Percentiles rank a stretch among this genome's conserved stretches.
Evolutionary conservation across 2,329 filamentous ascomycete genomes (phyloP).

Genomic region (Aureobasidium sp.): DNA sequence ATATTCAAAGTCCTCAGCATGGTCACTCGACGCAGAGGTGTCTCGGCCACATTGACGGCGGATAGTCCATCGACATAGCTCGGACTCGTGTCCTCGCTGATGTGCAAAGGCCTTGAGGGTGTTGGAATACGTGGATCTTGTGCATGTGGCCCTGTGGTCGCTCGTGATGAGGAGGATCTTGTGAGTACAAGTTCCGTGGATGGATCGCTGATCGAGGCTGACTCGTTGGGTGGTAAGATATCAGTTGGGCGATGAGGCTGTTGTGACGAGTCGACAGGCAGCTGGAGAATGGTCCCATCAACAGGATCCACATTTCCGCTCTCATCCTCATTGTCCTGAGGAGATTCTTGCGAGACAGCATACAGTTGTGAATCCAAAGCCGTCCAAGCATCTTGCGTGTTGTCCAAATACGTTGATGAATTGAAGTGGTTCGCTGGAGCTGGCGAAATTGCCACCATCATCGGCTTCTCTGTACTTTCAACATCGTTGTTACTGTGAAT

Average conservation of each 20-base stretch:
- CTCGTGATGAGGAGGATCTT: background rate
- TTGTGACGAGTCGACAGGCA: background rate
- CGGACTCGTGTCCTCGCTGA: background rate
- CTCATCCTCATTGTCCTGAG: background rate
- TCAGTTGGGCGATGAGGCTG: background rate
- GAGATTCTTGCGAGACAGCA: conserved; percentile 22
- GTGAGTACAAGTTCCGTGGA: too few relatives aligned
- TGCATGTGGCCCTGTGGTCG: background rate
- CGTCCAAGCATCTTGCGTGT: conserved; percentile 37
- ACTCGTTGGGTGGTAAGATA: background rate
- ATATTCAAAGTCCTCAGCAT: background rate
- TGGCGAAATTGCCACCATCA: too few relatives aligned
- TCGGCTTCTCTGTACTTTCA: background rate
- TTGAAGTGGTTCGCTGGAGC: background rate
- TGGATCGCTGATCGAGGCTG: background rate
- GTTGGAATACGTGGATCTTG: background rate
- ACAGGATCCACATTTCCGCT: background rate
- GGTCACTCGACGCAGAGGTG: background rate
- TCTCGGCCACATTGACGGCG: background rate
- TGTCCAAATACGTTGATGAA: conserved; percentile 30
- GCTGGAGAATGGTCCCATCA: background rate
- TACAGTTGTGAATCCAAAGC: conserved; percentile 38
- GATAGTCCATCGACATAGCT: background rate
- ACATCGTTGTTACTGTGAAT: background rate
- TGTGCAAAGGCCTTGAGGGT: background rate